phyloP scores from a whole-genome alignment of 441 rosid species.

The Adansonia rubrostipa region DNA sequence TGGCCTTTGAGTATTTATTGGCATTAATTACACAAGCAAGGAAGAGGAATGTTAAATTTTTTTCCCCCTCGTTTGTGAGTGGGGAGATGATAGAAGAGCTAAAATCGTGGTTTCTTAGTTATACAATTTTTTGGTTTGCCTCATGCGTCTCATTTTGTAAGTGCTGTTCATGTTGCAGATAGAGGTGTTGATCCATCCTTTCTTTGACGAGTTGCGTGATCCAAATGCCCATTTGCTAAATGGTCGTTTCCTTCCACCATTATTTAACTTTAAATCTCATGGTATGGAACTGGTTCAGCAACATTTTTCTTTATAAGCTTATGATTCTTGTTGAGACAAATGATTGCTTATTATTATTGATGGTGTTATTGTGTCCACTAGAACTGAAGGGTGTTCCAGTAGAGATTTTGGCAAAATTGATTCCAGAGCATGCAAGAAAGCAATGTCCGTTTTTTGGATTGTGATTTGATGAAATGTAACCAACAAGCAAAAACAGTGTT shows the following conservation, averaged over 20 bases:
- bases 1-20: not conserved
- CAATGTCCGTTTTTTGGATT: constrained; percentile 50
- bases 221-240: constrained; percentile 57
- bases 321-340: too few relatives aligned
- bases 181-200: constrained; percentile 35
- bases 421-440: constrained; percentile 38
- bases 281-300: constrained; percentile 37
- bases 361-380: constrained; percentile 26
- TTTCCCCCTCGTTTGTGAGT: too few relatives aligned
- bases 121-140: not conserved
- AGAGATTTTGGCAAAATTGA: constrained; percentile 54
- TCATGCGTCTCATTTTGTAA: not conserved
- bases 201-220: constrained; percentile 64
- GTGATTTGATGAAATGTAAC: constrained; percentile 33
- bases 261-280: constrained; percentile 62
- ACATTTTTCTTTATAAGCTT: too few relatives aligned
- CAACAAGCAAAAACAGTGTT: not conserved
- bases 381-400: constrained; percentile 61
- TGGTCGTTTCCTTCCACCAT: constrained; percentile 63
- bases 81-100: not conserved
- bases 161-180: constrained; percentile 39
- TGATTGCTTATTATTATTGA: not conserved
- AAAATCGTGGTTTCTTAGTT: not conserved
- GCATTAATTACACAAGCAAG: not conserved
- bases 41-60: not conserved